Base-by-base conservation (phyloP, 1,284 basidiomycete species). In the Athelia sp. region DNA sequence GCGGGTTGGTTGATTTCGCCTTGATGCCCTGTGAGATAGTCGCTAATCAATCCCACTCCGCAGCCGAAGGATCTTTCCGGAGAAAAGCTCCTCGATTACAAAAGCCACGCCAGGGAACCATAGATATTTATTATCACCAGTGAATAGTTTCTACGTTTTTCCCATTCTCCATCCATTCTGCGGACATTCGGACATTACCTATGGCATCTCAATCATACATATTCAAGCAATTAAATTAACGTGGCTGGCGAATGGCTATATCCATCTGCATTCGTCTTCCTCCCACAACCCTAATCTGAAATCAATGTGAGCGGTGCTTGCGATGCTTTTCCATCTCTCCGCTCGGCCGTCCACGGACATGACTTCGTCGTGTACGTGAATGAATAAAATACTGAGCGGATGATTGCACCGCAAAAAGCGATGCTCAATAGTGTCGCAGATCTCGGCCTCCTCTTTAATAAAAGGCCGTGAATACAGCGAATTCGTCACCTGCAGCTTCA, bases 61-160 rank as follows among this genome's bases (percentile, higher is more conserved):
- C 56, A 81, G 77, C 78, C 52, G 75, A 77, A 65, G 73, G 74
- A 31, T 74, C 73, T 17, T 78, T 79, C 59, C 63, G 72, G 43
- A 71, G 76, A 29, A 80, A 80, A 60, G 75, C 73, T 6, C 77
- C 78, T 38, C 66, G 74, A 43, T 52, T 71, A 38, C 60, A 64
- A 50, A 68, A 66, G 50, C 50, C 46, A 40, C 51, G 53, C 23
- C 43, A 22, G 43, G 43, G n/a, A 26, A 26, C 14, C 43, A 29
- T 29, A 29, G 26, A 29, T 29, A 13, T 29, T 13, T 29, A 29
- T 29, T 29, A 29, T 29, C 26, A 29, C 6, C 26, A 29, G 26
- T 29, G 13, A 29, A 29, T 29, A 6, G 26, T 13, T 4, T 29
- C 13, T 13, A 29, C 26, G 13, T 13, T 29, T 4, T 29, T 29